Evolutionary conservation across 176 grass and related monocot genomes (phyloP).

Genomic region (Luzula sylvatica): DNA sequence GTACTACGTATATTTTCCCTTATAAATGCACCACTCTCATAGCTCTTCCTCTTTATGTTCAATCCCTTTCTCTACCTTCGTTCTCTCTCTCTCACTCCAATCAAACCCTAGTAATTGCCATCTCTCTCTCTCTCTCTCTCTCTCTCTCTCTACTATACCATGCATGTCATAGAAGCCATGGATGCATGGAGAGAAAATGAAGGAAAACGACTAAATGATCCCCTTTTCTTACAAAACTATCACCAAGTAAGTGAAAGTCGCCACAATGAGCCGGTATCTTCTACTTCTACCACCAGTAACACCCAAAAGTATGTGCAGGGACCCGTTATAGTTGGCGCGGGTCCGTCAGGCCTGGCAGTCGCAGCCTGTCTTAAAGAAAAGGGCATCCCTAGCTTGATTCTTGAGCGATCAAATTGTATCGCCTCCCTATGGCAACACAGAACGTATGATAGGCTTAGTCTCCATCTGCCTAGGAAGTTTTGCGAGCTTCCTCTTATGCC

Average conservation of each 20-base stretch:
- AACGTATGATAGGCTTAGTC: conserved; percentile 87
- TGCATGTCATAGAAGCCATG: conserved; percentile 21
- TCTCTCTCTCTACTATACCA: neutral
- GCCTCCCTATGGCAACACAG: conserved; percentile 83
- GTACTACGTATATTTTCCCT: too few species aligned
- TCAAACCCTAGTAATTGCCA: too few species aligned
- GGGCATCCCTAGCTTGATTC: conserved; percentile 51
- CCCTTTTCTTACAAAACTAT: conserved; percentile 41
- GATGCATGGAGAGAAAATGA: conserved; percentile 52
- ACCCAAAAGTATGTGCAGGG: conserved; percentile 32
- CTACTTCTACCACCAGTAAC: conserved; percentile 1
- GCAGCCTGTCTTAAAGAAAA: conserved; percentile 78
- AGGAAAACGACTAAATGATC: conserved; percentile 73
- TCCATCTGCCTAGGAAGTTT: conserved; percentile 90
- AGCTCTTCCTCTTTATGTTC: conserved; percentile 15
- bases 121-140: neutral
- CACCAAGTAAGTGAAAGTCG: conserved; percentile 12
- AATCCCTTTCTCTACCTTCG: neutral
- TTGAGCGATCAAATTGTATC: conserved; percentile 81
- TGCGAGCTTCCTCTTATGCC: conserved; percentile 93
- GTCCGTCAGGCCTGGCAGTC: conserved; percentile 88
- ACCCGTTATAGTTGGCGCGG: conserved; percentile 80
- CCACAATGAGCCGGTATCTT: conserved; percentile 9
- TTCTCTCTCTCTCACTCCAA: neutral
- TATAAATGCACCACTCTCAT: neutral